Conservation (phyloP, 2,329 filamentous ascomycete species). For the Metarhizium album region DNA sequence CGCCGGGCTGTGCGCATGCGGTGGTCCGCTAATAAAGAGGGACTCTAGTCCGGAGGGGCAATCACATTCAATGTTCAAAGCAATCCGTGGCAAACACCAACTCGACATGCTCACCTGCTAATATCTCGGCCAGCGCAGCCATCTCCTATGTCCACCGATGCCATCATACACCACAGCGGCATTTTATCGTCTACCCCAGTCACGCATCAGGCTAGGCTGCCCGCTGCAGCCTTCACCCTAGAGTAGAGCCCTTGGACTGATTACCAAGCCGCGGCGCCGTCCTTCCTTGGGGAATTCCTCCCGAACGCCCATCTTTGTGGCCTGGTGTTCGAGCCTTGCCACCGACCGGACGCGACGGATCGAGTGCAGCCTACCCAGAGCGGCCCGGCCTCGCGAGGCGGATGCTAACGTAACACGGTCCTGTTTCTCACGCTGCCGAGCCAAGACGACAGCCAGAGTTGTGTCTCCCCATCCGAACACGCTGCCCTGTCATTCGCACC, state of each 20-base stretch:
- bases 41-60: not conserved
- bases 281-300: not conserved
- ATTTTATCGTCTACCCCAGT: not conserved
- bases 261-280: not conserved
- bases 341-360: not conserved
- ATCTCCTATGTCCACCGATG: not conserved
- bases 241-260: not conserved
- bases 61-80: not conserved
- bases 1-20: no score
- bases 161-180: not conserved
- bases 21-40: no score
- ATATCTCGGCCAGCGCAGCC: not conserved
- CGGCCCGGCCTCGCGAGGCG: not conserved
- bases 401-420: not conserved
- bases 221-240: not conserved
- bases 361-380: not conserved
- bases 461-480: not conserved
- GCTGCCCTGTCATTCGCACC: not conserved
- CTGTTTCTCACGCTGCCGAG: not conserved
- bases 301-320: not conserved
- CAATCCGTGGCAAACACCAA: not conserved
- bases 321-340: not conserved
- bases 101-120: not conserved
- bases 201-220: not conserved
- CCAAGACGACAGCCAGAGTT: not conserved